These are phyloP conservation scores for Thozetella sp. DNA, from an alignment of 495 filamentous ascomycete species.

Conservation along the genomic window DNA sequence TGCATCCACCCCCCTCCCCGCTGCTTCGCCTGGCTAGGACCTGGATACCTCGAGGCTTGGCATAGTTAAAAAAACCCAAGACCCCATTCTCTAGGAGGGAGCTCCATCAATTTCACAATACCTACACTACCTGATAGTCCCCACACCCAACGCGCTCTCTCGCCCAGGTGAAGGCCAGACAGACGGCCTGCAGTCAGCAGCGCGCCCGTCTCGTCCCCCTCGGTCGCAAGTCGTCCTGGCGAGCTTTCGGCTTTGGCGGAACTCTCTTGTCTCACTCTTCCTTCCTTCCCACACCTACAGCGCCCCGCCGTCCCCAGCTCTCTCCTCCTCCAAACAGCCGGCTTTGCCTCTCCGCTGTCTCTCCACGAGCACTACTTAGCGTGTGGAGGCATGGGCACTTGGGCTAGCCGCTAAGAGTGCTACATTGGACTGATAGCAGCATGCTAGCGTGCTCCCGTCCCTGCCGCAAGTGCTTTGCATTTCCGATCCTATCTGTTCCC, in stretches of 20 bases:
- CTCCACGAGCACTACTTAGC: conserved; percentile 9
- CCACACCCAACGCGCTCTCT: background rate
- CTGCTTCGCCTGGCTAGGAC: background rate
- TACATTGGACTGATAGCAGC: conserved; percentile 30
- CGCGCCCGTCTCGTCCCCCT: conserved; percentile 12
- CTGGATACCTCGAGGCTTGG: background rate
- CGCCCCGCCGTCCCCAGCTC: background rate
- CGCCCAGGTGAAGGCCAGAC: conserved; percentile 2
- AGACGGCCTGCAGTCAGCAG: background rate
- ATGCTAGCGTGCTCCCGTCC: conserved; percentile 22
- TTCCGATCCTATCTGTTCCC: conserved; percentile 41
- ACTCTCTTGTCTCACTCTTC: background rate
- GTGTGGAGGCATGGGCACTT: conserved; percentile 26
- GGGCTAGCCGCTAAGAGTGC: conserved; percentile 26
- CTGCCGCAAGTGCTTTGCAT: conserved; percentile 30
- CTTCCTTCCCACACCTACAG: background rate
- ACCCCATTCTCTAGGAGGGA: background rate
- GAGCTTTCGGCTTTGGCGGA: conserved; percentile 3
- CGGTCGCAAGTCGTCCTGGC: conserved; percentile 1
- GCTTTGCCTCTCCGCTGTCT: background rate
- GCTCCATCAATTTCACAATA: background rate
- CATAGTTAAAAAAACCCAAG: background rate
- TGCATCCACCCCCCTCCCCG: background rate
- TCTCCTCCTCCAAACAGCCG: background rate
- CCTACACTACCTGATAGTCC: background rate